These are phyloP conservation scores for Sporodiniella umbellata DNA, from an alignment of 371 early-diverging fungal genomes.

Conservation along the genomic window DNA sequence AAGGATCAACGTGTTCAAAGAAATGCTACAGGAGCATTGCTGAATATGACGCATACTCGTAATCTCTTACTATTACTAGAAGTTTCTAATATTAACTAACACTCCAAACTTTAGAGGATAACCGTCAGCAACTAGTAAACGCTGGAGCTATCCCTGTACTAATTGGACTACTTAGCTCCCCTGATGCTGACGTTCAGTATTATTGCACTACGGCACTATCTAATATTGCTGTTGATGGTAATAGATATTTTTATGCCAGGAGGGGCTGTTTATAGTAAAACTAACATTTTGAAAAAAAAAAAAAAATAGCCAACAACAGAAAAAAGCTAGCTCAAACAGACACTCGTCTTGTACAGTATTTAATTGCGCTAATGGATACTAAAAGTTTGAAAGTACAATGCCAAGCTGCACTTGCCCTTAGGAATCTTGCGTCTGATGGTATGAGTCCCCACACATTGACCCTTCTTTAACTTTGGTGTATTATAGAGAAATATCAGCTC, in stretches of 20 bases:
- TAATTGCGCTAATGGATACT: constrained; percentile 80
- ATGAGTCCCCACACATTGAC: constrained; percentile 1
- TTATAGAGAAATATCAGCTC: constrained; percentile 78
- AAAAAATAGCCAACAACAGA: constrained; percentile 54
- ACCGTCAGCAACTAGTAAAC: constrained; percentile 81
- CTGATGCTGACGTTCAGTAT: constrained; percentile 87
- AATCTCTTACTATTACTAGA: constrained; percentile 5
- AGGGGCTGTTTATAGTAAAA: too few relatives aligned
- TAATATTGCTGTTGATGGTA: constrained; percentile 90
- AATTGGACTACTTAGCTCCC: constrained; percentile 73
- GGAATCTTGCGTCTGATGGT: constrained; percentile 88
- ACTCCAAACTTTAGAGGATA: constrained; percentile 55
- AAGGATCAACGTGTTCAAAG: constrained; percentile 87
- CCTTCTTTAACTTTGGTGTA: constrained; percentile 2
- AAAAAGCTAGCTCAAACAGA: constrained; percentile 78
- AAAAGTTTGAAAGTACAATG: constrained; percentile 83
- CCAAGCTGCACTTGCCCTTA: constrained; percentile 86
- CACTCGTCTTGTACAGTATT: constrained; percentile 69
- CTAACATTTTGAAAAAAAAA: background rate
- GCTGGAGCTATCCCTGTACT: constrained; percentile 86
- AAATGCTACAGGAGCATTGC: constrained; percentile 90
- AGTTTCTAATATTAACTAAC: constrained; percentile 1
- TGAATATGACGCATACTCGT: constrained; percentile 93
- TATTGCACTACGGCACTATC: constrained; percentile 89
- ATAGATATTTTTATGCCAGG: too few relatives aligned